Evolutionary conservation across 148 eudicot genomes (phyloP), one percentile per base, ranked within the genome.

Genomic region (Cornus controversa): DNA sequence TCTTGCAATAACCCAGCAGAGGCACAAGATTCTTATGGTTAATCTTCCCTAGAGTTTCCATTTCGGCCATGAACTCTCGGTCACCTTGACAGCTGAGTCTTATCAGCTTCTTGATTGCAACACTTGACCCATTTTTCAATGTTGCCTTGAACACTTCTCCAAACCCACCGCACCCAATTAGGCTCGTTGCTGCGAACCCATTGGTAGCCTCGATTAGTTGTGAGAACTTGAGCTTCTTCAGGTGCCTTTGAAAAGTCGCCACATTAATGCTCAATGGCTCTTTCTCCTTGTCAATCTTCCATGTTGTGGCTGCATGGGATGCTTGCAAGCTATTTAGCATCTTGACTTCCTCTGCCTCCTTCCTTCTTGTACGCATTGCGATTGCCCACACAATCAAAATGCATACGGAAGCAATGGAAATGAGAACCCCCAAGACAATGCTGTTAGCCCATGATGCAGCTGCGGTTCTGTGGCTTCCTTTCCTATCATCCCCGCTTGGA

Each of bases 11-110:
- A 9, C 98, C 98, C 37, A 95, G 81, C 2, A 95, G 84, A 1
- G 98, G 98, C 15, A 95, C 98, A 2, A 95, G 96, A 64, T 95
- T 95, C 76, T 77, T 84, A 75, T 95, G 98, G 79, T 93, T 95
- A 81, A 95, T 93, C 79, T 95, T 95, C n/a, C 98, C 98, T 25
- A 95, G 75, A 3, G 98, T 95, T 81, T 95, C 97, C 98, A 95
- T 95, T 75, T 95, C 98, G 0, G 98, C 98, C 93, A 87, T 93
- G 86, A 95, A 95, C 57, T 95, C 98, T 0, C 97, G 66, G 71
- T 95, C 98, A 1, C 98, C 98, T 79, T 95, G 98, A 83, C 88
- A 91, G 81, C 98, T 95, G 73, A 95, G 73, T 50, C 94, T 80
- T 23, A 95, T 88, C 18, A 95, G 82, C 79, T 95, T 95, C 89